Conservation (phyloP, 371 early-diverging fungal genomes). For the Blakeslea trispora region DNA sequence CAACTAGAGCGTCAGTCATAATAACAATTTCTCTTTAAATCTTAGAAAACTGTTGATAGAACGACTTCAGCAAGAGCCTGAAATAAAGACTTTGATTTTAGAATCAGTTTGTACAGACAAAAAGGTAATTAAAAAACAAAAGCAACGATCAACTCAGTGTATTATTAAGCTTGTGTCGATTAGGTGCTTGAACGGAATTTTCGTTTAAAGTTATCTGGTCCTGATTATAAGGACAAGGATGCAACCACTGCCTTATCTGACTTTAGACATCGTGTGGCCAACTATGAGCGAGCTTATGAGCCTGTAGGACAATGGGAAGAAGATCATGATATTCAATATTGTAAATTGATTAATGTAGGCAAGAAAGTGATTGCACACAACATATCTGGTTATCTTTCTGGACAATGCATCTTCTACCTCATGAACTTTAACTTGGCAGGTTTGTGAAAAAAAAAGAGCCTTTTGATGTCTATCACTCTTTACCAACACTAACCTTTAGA, state of each 20-base stretch:
- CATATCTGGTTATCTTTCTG: slow-evolving; percentile 78
- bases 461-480: too few relatives aligned
- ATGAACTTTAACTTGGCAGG: slow-evolving; percentile 75
- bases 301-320: slow-evolving; percentile 79
- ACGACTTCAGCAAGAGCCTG: slow-evolving; percentile 58
- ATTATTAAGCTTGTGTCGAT: too few relatives aligned
- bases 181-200: slow-evolving; percentile 75
- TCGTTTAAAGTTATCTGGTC: slow-evolving; percentile 77
- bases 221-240: slow-evolving; percentile 79
- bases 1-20: not conserved
- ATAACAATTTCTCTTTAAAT: not conserved
- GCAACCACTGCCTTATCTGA: slow-evolving; percentile 71
- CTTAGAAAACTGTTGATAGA: slow-evolving; percentile 64
- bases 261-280: slow-evolving; percentile 73
- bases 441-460: too few relatives aligned
- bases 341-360: slow-evolving; percentile 84
- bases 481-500: too few relatives aligned
- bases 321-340: slow-evolving; percentile 69
- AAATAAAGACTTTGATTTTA: slow-evolving; percentile 55
- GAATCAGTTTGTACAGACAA: slow-evolving; percentile 83
- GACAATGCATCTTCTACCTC: slow-evolving; percentile 85
- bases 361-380: slow-evolving; percentile 82
- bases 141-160: too few relatives aligned
- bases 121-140: too few relatives aligned
- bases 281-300: slow-evolving; percentile 85